A percentile compares a stretch with the other conserved stretches of the same genome.
Evolutionary conservation across 495 filamentous ascomycete genomes (phyloP).

Genomic region (Penicillium atrosanguineum): DNA sequence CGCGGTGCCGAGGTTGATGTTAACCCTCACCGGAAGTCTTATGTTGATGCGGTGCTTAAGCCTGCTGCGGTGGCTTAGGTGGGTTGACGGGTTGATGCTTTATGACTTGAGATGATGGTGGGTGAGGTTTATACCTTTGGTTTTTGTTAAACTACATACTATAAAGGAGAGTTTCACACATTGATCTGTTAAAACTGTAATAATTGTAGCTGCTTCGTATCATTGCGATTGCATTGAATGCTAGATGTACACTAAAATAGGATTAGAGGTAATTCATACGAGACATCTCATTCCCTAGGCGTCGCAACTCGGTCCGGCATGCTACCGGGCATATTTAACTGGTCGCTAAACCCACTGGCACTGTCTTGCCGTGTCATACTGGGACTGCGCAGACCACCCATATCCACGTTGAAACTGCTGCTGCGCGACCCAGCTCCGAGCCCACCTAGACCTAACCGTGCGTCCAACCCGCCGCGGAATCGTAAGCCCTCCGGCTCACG

Average conservation of each 20-base stretch:
- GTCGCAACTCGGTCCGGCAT: constrained; percentile 25
- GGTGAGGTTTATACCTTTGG: background rate
- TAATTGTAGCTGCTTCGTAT: background rate
- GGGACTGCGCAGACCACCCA: constrained; percentile 34
- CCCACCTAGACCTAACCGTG: constrained; percentile 34
- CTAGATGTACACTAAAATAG: constrained; percentile 1
- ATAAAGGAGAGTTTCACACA: background rate
- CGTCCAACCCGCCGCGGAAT: constrained; percentile 32
- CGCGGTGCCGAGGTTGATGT: constrained; percentile 71
- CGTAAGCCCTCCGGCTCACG: constrained; percentile 32
- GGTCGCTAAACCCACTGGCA: constrained; percentile 27
- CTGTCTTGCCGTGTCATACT: constrained; percentile 38
- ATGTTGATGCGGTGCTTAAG: constrained; percentile 49
- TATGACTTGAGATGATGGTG: constrained; percentile 14
- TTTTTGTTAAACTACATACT: background rate
- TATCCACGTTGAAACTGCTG: constrained; percentile 40
- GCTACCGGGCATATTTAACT: constrained; percentile 35
- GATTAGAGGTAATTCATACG: background rate
- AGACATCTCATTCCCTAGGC: constrained; percentile 2
- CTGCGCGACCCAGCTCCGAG: constrained; percentile 37
- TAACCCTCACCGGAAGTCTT: constrained; percentile 75
- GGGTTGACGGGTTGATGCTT: constrained; percentile 9
- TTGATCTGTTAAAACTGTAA: background rate
- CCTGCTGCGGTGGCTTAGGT: constrained; percentile 29
- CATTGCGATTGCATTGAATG: background rate